Evolutionary conservation across 1,284 basidiomycete genomes (phyloP).

Genomic region (Moesziomyces aphidis): DNA sequence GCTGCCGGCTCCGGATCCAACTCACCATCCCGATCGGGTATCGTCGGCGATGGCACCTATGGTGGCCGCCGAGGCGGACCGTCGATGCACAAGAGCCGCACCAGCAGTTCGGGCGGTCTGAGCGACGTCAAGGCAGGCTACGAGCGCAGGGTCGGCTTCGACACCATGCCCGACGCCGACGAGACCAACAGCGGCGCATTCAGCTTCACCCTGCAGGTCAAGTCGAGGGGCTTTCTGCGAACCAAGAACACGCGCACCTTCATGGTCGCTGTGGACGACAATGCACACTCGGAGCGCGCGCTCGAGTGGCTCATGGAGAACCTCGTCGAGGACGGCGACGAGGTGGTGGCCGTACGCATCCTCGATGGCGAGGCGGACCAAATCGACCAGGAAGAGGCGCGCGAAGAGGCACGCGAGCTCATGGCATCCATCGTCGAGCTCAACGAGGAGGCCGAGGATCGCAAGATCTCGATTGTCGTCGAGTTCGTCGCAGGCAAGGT

Average conservation of each 20-base stretch:
- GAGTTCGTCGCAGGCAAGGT: constrained; percentile 94
- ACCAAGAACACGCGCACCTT: constrained; percentile 87
- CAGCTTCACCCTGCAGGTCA: constrained; percentile 75
- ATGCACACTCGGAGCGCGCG: constrained; percentile 69
- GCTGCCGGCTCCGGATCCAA: constrained; percentile 7
- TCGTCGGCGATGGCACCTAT: constrained; percentile 52
- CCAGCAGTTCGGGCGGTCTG: constrained; percentile 45
- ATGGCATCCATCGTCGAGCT: constrained; percentile 84
- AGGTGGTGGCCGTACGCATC: constrained; percentile 90
- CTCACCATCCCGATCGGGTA: constrained; percentile 23
- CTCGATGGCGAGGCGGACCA: constrained; percentile 81
- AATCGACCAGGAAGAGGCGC: constrained; percentile 78
- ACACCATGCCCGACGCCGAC: constrained; percentile 66
- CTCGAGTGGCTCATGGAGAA: constrained; percentile 75
- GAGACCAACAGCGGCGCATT: constrained; percentile 58
- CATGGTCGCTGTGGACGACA: constrained; percentile 87
- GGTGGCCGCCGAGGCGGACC: constrained; percentile 47
- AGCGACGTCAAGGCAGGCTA: constrained; percentile 56
- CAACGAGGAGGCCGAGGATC: constrained; percentile 81
- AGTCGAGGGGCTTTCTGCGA: constrained; percentile 83
- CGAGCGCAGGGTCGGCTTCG: constrained; percentile 65
- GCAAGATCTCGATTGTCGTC: constrained; percentile 90
- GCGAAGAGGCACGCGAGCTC: constrained; percentile 87
- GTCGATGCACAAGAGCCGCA: constrained; percentile 40
- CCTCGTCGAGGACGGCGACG: constrained; percentile 91